Conservation (phyloP, 2,329 filamentous ascomycete species). For the Trichoderma aggressivum region DNA sequence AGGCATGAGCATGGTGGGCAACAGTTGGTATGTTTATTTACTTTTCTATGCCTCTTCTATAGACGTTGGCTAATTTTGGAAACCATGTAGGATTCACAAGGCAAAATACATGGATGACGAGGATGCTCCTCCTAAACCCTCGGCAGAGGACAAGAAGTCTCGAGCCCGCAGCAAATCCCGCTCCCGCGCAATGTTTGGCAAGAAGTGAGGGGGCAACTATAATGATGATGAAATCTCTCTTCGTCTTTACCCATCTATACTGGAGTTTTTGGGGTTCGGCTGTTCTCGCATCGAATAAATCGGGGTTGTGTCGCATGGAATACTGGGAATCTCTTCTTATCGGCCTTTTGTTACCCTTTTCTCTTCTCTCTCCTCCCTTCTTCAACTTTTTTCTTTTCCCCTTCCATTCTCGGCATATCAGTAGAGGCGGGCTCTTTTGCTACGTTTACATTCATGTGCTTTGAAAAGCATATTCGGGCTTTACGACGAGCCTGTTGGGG, state of each 20-base stretch:
- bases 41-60: neutral
- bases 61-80: neutral
- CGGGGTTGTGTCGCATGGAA: constrained; percentile 19
- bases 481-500: neutral
- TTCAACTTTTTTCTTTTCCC: neutral
- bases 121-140: constrained; percentile 40
- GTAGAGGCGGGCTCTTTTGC: constrained; percentile 19
- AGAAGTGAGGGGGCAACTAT: constrained; percentile 28
- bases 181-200: constrained; percentile 68
- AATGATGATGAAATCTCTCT: constrained; percentile 31
- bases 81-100: constrained; percentile 79
- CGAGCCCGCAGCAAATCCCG: constrained; percentile 66
- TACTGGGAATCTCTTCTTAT: constrained; percentile 10
- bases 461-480: neutral
- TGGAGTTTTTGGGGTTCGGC: constrained; percentile 31
- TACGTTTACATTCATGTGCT: constrained; percentile 1
- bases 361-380: neutral
- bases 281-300: constrained; percentile 23
- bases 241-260: constrained; percentile 31
- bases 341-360: neutral
- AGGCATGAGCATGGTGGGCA: constrained; percentile 96
- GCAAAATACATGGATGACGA: constrained; percentile 77
- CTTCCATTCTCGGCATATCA: constrained; percentile 20
- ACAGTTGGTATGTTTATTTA: constrained; percentile 75
- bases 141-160: constrained; percentile 55